Evolutionary conservation across 805 yeast species (phyloP), one percentile per base, ranked within the genome.

Genomic region (Saccharomycopsis malanga): DNA sequence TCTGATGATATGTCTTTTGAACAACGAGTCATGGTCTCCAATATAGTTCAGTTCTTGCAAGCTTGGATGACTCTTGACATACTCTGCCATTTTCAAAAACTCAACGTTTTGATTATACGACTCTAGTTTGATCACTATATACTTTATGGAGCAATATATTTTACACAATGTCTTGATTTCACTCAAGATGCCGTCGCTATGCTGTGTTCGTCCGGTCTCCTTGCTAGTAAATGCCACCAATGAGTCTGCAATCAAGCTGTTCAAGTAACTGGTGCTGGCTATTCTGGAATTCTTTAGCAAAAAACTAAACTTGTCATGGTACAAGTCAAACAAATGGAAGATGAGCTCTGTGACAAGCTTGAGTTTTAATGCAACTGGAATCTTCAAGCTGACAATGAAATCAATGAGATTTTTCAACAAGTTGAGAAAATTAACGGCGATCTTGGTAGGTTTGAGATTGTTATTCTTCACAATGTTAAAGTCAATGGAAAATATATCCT

Each of bases 391-490:
- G 34, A 45, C 12, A 20, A 49, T 36, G 2, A 49, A 45, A 3
- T 48, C 53, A 18, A 46, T 34, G 30, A 49, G 37, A 43, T 49
- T 49, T 23, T 46, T 49, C 34, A 49, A 10, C 42, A 49, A 46
- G 41, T 27, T 49, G 6, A 37, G 18, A 24, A 49, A 46, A 42
- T 30, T 49, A 14, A 44, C n/a, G 1, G 44, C 37, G 15, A 46
- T 43, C n/a, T 49, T 49, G 2, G 53, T 49, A 14, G 53, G 53
- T 32, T 49, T 49, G 21, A 49, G 34, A 23, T 39, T 23, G 27
- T 14, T 40, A 7, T 37, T n/a, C 20, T 42, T 45, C 32, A 49
- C 53, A 30, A 42, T 25, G 22, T 42, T 46, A 22, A 46, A 49
- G 30, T 49, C 53, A 27, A 49, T 24, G 20, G 22, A 32, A 35